These are phyloP conservation scores for Beauveria sp. DNA, from an alignment of 2,329 filamentous ascomycete species.

Conservation along the genomic window DNA sequence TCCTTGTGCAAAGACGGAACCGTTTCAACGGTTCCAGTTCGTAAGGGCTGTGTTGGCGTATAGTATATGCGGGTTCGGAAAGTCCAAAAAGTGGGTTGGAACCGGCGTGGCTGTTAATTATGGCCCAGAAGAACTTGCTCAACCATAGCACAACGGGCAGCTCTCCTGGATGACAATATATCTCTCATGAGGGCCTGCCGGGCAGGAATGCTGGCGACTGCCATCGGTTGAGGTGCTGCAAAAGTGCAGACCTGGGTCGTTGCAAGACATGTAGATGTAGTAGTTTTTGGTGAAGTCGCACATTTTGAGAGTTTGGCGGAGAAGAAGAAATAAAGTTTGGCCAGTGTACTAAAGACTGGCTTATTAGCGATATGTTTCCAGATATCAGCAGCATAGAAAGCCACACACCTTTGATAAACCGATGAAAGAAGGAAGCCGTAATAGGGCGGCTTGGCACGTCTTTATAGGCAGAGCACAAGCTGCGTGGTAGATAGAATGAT, in stretches of 20 bases:
- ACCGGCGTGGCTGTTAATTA: neutral
- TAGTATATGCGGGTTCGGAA: neutral
- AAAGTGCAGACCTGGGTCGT: conserved; percentile 63
- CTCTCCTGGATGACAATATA: conserved; percentile 63
- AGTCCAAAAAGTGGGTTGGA: neutral
- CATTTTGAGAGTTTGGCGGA: conserved; percentile 30
- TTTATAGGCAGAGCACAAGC: neutral
- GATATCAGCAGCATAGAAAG: neutral
- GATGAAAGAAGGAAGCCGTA: neutral
- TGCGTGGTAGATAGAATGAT: neutral
- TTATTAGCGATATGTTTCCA: neutral
- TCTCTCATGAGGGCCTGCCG: conserved; percentile 61
- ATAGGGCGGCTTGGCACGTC: neutral
- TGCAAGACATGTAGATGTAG: conserved; percentile 66
- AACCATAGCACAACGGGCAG: conserved; percentile 40
- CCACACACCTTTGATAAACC: neutral
- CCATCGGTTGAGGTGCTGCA: conserved; percentile 63
- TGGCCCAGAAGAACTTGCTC: conserved; percentile 11
- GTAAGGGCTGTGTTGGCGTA: neutral
- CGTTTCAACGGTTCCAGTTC: neutral
- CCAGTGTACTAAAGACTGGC: too few relatives aligned
- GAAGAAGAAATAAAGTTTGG: neutral
- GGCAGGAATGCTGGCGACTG: conserved; percentile 49
- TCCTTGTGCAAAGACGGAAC: neutral
- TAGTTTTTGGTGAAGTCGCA: conserved; percentile 67